Evolutionary conservation across 192 early-diverging fungal genomes (phyloP), one percentile per base, ranked within the genome.

Genomic region (Umbelopsis isabellina): DNA sequence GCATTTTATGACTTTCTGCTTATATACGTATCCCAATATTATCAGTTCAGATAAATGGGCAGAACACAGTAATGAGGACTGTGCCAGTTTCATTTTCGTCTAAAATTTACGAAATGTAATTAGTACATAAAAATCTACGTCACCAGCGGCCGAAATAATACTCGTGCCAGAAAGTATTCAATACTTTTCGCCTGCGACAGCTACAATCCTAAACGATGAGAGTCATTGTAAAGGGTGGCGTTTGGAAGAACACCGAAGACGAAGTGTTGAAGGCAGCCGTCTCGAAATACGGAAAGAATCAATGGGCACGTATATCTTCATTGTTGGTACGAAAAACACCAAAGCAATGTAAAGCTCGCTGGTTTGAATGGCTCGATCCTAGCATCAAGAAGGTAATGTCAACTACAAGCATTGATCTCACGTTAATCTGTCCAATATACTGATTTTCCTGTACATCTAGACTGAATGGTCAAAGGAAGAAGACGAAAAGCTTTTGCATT

Each of bases 221-320:
- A 67, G 80, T 87, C 35, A 84, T 89, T 50, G 84, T 95, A 72
- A 93, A 95, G 72, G 97, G 97, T 46, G 97, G 97, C 49, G 93
- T 97, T 72, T 99, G 97, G 97, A 97, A 97, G 76, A 99, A 99
- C 85, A 97, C 96, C 33, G 97, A 99, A 85, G 97, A 98, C 88
- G 95, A 97, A 81, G 93, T 96, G 75, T 89, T 97, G 74, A 97
- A 95, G 85, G 97, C 92, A 33, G 96, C 96, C 11, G 95, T 97
- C 13, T 97, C 95, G 87, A 99, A 97, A 76, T 99, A 98, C 74
- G 97, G 97, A 74, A 98, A 97, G 78, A 99, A 97, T 80, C 97
- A 98, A 75, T 99, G 97, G 97, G 92, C 95, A 2, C 92, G 96
- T 70, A 97, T 99, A 64, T 95, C 97, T 53, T 98, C 96, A 7